These are phyloP conservation scores for Microdochium paspali DNA, from an alignment of 2,329 filamentous ascomycete genomes.

Conservation along the genomic window DNA sequence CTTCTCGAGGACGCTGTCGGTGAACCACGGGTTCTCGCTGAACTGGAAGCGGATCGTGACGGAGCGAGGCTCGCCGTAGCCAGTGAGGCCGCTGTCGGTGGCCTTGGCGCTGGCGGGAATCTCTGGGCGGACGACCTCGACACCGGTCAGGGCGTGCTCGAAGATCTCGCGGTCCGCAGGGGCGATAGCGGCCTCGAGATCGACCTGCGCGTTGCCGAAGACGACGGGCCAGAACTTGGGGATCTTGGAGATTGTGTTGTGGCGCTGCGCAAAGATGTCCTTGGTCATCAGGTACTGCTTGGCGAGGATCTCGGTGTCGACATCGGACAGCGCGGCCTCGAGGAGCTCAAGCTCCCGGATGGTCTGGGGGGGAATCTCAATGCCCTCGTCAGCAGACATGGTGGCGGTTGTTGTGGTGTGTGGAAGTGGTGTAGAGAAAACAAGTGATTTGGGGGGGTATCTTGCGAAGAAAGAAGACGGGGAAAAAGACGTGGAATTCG, in stretches of 20 bases:
- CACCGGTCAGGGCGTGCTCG: slow-evolving; percentile 40
- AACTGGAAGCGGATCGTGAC: slow-evolving; percentile 46
- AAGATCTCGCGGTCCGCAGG: slow-evolving; percentile 50
- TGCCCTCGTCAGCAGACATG: slow-evolving; percentile 15
- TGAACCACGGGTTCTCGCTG: slow-evolving; percentile 52
- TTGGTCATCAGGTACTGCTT: slow-evolving; percentile 20
- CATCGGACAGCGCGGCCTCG: slow-evolving; percentile 18
- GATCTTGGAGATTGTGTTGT: slow-evolving; percentile 45
- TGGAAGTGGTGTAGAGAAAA: not conserved
- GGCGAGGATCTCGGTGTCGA: slow-evolving; percentile 20
- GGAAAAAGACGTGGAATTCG: not conserved
- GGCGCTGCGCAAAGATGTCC: slow-evolving; percentile 46
- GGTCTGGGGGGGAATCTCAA: slow-evolving; percentile 17
- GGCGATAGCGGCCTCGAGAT: slow-evolving; percentile 56
- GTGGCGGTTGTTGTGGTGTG: not conserved
- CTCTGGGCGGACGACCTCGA: slow-evolving; percentile 39
- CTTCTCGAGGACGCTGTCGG: slow-evolving; percentile 52
- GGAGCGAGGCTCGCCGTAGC: slow-evolving; percentile 51
- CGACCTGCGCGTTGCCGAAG: slow-evolving; percentile 44
- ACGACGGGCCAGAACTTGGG: slow-evolving; percentile 62
- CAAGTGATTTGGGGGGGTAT: not conserved
- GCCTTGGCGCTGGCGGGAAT: slow-evolving; percentile 22
- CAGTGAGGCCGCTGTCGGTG: slow-evolving; percentile 19
- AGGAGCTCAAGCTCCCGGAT: slow-evolving; percentile 22
- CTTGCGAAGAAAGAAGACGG: not conserved